Evolutionary conservation across 2,329 filamentous ascomycete genomes (phyloP), one percentile per base, ranked within the genome.

Genomic region (Pyrenophora teres): DNA sequence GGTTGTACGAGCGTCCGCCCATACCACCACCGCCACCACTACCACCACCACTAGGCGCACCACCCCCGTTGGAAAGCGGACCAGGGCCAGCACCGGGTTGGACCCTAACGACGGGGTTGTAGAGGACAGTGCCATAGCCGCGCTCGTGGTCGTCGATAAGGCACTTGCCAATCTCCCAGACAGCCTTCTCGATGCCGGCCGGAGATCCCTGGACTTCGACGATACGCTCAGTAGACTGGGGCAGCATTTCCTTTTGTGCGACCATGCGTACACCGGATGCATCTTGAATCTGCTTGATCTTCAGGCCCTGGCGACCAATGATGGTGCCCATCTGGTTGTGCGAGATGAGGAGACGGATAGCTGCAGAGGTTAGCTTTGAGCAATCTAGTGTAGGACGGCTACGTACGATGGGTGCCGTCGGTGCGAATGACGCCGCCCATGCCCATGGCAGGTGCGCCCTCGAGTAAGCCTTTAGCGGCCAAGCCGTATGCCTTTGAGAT

Each of bases 301-400:
- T 99, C 63, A 97, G 83, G 53, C 94, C 94, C 75, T 95, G 90
- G 62, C 92, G 87, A 68, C 94, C 94, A 72, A 99, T 99, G 78
- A 99, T 97, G 68, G 94, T 99, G 57, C 94, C 94, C 94, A 99
- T 99, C 78, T 99, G 94, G 76, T 97, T 97, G 81, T 99, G 93
- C 30, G 94, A 99, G 76, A 99, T 97, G 73, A 99, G 87, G 27
- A 99, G 87, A 72, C 96, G 96, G 75, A 99, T 90, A 56, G 94
- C 94, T 99, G 50, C 25, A 38, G 16, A 38, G 35, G 53, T 71
- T 60, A 70, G 66, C 55, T 37, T 47, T 40, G 30, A 44, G 33
- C 39, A 41, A 32, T 19, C 21, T 15, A 18, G 21, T 52, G 16
- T 40, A 18, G 25, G 33, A 27, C 31, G 21, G 19, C 25, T 49